Evolutionary conservation across 2,329 filamentous ascomycete species (phyloP), one percentile per base, ranked within the genome.

Genomic region (Talaromyces piceae): DNA sequence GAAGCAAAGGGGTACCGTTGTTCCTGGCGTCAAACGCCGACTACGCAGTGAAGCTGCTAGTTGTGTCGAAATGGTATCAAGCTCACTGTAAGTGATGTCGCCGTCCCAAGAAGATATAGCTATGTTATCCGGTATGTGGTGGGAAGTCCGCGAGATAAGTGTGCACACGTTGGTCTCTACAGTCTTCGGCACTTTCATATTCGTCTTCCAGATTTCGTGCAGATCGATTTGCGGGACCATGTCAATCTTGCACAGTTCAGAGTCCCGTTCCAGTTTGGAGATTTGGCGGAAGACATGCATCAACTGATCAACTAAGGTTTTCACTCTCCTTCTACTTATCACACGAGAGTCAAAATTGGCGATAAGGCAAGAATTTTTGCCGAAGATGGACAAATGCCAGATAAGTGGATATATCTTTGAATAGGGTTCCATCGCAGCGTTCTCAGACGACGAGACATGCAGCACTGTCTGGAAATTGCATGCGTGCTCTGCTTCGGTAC

Each of bases 401-500:
- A 37, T 18, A 8, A 37, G 31, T 37, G 31, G 31, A 16, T 18
- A 37, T 2, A 16, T 7, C 13, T 37, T 6, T 37, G 31, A 37
- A 8, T 8, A 18, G 6, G 12, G 3, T 16, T 8, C n/a, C 8
- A 5, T 18, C n/a, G 16, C 11, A 18, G 31, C 7, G n/a, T 18
- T 37, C 11, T 37, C 31, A 37, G 31, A 37, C n/a, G n/a, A 18
- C 18, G 31, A 37, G 18, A 37, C 18, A 8, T 37, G 31, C 11
- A 37, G 31, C 31, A 37, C 31, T 18, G 61, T 72, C 41, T 70
- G 65, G 53, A 73, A 70, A 8, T 68, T 58, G 53, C 68, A 73
- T 22, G 68, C 69, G 8, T 59, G 53, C n/a, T 62, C 62, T 3
- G 65, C 59, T 45, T 72, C 66, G 1, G 73, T 63, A 55, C 77